A percentile compares a stretch with the other conserved stretches of the same genome.
phyloP scores from a whole-genome alignment of 176 grass and related monocot species.

The Cenchrus americanus region DNA sequence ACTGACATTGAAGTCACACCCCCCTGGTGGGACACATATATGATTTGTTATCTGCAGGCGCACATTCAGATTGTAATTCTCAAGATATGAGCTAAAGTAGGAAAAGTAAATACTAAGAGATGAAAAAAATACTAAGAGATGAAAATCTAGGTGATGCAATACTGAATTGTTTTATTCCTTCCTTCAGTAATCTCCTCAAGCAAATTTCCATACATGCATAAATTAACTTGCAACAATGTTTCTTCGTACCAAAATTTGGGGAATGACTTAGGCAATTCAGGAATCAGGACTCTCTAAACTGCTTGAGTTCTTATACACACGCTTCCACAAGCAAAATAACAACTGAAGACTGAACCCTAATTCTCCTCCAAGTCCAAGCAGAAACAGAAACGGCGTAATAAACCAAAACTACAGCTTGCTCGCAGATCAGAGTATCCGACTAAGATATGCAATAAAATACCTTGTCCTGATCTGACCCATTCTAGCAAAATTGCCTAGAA shows the following conservation, averaged over 20 bases:
- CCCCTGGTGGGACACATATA: not conserved
- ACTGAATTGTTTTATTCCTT: not conserved
- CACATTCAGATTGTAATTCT: not conserved
- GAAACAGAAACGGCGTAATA: not conserved
- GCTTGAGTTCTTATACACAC: not conserved
- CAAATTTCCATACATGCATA: not conserved
- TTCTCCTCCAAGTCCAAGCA: not conserved
- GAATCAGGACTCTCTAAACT: not conserved
- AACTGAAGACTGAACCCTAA: not conserved
- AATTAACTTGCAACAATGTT: not conserved
- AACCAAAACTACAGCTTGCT: not conserved
- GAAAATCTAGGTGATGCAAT: not conserved
- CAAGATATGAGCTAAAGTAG: not conserved
- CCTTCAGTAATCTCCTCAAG: not conserved
- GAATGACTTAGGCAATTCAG: not conserved
- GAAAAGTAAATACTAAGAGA: not conserved
- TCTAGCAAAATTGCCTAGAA: not conserved
- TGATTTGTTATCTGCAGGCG: constrained; percentile 26
- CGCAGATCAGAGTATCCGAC: not conserved
- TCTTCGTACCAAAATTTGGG: not conserved
- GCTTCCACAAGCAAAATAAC: not conserved
- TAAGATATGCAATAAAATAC: not conserved
- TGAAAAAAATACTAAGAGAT: not conserved
- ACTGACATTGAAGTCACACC: not conserved
- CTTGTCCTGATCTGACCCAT: not conserved